These are phyloP conservation scores for Cucurbita moschata DNA, from an alignment of 306 rosid species.

Conservation along the genomic window DNA sequence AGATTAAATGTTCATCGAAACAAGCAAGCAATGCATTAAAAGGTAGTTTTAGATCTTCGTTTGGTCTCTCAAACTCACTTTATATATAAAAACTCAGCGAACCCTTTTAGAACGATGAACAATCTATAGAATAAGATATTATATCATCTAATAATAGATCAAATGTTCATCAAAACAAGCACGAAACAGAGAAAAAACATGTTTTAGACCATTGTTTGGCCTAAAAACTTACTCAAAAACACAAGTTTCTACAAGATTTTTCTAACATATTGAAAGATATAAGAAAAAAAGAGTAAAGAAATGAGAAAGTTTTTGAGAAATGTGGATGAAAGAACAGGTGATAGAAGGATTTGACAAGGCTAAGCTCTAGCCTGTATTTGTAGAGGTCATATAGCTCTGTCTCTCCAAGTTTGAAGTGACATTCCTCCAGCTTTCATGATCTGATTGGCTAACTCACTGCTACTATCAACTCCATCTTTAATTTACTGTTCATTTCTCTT, in stretches of 20 bases:
- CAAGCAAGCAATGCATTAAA: too few species aligned
- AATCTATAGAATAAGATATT: too few species aligned
- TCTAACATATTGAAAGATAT: not conserved
- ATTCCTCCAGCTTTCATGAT: slow-evolving; percentile 7
- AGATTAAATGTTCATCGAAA: too few species aligned
- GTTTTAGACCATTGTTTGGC: too few species aligned
- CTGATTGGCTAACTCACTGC: slow-evolving; percentile 8
- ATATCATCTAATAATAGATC: too few species aligned
- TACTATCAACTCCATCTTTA: not conserved
- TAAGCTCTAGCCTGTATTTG: slow-evolving; percentile 5
- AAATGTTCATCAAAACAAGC: too few species aligned
- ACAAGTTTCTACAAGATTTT: not conserved
- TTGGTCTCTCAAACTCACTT: not conserved
- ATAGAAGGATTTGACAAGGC: slow-evolving; percentile 10
- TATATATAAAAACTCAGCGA: not conserved
- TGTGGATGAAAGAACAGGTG: slow-evolving; percentile 7
- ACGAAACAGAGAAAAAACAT: too few species aligned
- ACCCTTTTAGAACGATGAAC: too few species aligned
- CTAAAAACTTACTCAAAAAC: not conserved
- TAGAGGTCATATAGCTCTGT: slow-evolving; percentile 9
- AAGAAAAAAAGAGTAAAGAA: not conserved
- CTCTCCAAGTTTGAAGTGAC: slow-evolving; percentile 4
- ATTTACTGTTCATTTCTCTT: not conserved
- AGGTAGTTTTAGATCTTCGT: too few species aligned
- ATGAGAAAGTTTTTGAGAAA: not conserved